Percentiles rank a stretch among this genome's conserved stretches.
phyloP scores from a whole-genome alignment of 2,329 filamentous ascomycete genomes.

The Trichoderma sp. region DNA sequence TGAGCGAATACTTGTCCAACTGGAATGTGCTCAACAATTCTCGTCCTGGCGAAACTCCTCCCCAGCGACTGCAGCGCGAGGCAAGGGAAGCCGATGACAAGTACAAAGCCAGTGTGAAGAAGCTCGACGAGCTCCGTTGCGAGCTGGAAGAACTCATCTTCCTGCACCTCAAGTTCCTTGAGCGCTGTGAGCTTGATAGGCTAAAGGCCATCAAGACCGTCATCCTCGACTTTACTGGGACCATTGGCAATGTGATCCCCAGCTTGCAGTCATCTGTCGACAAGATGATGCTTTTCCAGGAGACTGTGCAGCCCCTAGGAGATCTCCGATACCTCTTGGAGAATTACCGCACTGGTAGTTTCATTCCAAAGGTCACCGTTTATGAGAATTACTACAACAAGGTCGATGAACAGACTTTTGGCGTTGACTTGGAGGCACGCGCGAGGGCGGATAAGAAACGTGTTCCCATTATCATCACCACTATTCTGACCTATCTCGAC shows the following conservation, averaged over 20 bases:
- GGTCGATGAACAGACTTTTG: constrained; percentile 96
- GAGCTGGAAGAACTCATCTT: constrained; percentile 95
- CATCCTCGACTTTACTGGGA: constrained; percentile 94
- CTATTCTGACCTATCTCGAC: constrained; percentile 91
- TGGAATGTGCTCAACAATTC: constrained; percentile 88
- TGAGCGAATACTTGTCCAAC: constrained; percentile 85
- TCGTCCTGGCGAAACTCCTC: constrained; percentile 90
- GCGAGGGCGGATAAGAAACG: constrained; percentile 94
- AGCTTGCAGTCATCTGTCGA: constrained; percentile 94
- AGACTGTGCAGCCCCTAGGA: constrained; percentile 91
- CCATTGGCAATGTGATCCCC: constrained; percentile 96
- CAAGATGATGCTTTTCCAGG: constrained; percentile 98
- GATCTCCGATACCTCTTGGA: constrained; percentile 93
- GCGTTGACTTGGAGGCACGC: constrained; percentile 94
- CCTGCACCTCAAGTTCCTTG: constrained; percentile 90
- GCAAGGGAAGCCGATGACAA: constrained; percentile 88
- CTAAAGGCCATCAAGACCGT: constrained; percentile 98
- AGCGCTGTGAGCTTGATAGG: constrained; percentile 93
- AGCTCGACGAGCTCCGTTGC: constrained; percentile 87
- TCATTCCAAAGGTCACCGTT: constrained; percentile 84
- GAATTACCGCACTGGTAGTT: constrained; percentile 94
- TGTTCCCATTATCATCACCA: constrained; percentile 89
- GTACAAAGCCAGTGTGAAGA: constrained; percentile 85
- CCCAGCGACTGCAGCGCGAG: constrained; percentile 84
- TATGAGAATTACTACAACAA: constrained; percentile 99